Base-by-base conservation (phyloP, 2,329 filamentous ascomycete genomes). In the Fusarium sublunatum region DNA sequence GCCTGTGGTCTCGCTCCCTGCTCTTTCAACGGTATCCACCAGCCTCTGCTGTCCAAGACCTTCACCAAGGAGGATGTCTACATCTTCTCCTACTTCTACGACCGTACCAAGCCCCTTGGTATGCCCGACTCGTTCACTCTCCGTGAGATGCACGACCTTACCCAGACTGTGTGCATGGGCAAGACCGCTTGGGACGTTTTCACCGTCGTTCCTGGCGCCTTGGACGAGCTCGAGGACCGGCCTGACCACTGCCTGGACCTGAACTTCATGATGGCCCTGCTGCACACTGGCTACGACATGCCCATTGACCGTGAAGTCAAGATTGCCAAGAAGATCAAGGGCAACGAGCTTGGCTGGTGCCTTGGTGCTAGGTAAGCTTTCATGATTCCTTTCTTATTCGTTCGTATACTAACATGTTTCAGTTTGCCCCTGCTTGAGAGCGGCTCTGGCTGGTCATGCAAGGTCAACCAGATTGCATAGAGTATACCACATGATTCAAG, bases 51-150 rank as follows among this genome's bases (percentile, higher is more conserved):
- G 43, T 88, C 88, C 69, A 96, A 97, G 83, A 99, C 95, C 0
- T 99, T 99, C 72, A 82, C 91, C 25, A 86, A 85, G 63, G 94
- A 98, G 78, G 93, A 97, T 71, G 87, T 98, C 35, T 99, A 94
- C 80, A 92, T 98, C 69, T 94, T 99, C 79, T 96, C 92, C 28
- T 99, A 96, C 85, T 99, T 99, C 80, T 97, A 91, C 80, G 95
- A 99, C 82, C 93, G 96, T 72, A 96, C 91, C 24, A 86, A 91
- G 76, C 92, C 93, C 5, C 87, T 99, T 10, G 96, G 96, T 67
- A 98, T 99, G 93, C 95, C 96, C n/a, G 93, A 97, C 68, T 93
- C 91, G 6, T 99, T 98, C 78, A 97, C 93, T 1, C 82, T 99
- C 31, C 86, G 89, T 45, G 95, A 99, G 81, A 85, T 99, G 72